phyloP scores from a whole-genome alignment of 371 early-diverging fungal species.

The Mortierella polycephala region DNA sequence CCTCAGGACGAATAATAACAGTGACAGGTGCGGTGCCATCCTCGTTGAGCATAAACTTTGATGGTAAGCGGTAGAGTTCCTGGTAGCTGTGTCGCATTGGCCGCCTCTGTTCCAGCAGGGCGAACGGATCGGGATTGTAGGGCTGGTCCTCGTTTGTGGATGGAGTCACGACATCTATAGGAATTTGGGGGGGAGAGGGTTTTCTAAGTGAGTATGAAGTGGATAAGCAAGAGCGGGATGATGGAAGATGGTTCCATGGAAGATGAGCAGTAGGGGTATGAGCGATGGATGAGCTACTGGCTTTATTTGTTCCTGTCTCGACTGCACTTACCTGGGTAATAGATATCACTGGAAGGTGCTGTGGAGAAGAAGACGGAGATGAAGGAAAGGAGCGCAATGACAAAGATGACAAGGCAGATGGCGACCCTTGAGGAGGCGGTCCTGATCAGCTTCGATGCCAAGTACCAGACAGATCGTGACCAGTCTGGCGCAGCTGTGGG shows the following conservation, averaged over 20 bases:
- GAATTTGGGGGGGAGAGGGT: neutral
- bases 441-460: slow-evolving; percentile 21
- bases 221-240: neutral
- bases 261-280: neutral
- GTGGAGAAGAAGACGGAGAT: slow-evolving; percentile 44
- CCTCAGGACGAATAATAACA: slow-evolving; percentile 58
- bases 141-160: slow-evolving; percentile 19
- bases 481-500: slow-evolving; percentile 22
- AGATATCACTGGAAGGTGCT: slow-evolving; percentile 38
- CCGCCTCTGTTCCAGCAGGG: slow-evolving; percentile 48
- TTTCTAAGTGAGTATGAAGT: neutral
- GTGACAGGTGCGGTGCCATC: slow-evolving; percentile 61
- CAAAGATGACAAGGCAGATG: slow-evolving; percentile 34
- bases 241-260: neutral
- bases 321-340: slow-evolving; percentile 44
- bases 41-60: slow-evolving; percentile 52
- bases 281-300: slow-evolving; percentile 3
- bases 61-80: slow-evolving; percentile 45
- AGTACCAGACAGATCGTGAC: slow-evolving; percentile 18
- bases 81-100: slow-evolving; percentile 52
- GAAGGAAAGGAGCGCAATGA: slow-evolving; percentile 42
- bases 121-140: slow-evolving; percentile 51
- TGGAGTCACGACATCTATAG: slow-evolving; percentile 18
- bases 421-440: slow-evolving; percentile 34
- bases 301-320: neutral